Evolutionary conservation across 140 eudicot species (phyloP), one percentile per base, ranked within the genome.

Genomic region (Cichorium intybus): DNA sequence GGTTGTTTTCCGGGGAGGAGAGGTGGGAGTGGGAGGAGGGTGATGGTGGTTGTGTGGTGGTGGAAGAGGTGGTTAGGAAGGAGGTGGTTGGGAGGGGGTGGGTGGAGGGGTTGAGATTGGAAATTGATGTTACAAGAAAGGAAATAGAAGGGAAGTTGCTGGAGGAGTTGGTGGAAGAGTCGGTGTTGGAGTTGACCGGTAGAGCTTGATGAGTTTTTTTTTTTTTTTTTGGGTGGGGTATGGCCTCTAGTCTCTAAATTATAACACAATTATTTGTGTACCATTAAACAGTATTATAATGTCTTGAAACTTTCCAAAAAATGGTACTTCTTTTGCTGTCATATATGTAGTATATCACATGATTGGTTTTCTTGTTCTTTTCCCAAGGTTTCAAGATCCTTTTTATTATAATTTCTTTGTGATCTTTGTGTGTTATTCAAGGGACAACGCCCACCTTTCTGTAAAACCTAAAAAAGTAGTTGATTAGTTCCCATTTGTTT

Each of bases 61-160:
- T 82, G 63, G 97, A 84, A 65, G 64, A 78, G 78, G 82, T 85
- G 77, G 89, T 88, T 71, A 77, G 70, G 75, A 86, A 77, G 72
- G 95, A 93, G 82, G 88, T 93, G 70, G 87, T 69, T 70, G 97
- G 97, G 21, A 84, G 64, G 66, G 95, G 85, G 39, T 88, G 99
- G 99, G 60, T 39, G 58, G 88, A 75, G 28, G 72, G 83, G 24
- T 65, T 82, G 70, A 80, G 73, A 23, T 20, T 80, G 72, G 95
- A 93, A 76, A 60, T 55, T 45, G 88, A 80, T 70, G 41, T 56
- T 70, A 43, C 82, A 50, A 84, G 90, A 31, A 84, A 76, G 75
- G 99, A 85, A 73, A 85, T 93, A 24, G 97, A 83, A 84, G 76
- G 80, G 80, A 78, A 79, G 72, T 76, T 93, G 88, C 77, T 93